Conservation (phyloP, 208 protist genomes). For the Leishmania arabica region DNA sequence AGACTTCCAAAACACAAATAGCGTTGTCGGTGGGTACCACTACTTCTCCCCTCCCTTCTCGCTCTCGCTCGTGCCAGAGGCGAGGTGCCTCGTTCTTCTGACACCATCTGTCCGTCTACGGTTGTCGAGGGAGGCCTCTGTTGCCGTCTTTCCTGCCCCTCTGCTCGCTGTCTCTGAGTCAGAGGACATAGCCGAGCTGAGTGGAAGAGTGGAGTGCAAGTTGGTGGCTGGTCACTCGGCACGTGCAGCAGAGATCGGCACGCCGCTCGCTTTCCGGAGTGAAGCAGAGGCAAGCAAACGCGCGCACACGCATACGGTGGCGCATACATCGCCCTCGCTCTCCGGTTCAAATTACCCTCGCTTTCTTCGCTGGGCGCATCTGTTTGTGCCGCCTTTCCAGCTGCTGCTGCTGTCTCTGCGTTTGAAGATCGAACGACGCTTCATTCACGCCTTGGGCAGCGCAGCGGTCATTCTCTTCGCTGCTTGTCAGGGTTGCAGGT, state of each 20-base stretch:
- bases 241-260: neutral
- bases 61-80: neutral
- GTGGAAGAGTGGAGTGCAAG: neutral
- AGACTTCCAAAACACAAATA: neutral
- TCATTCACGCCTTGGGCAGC: neutral
- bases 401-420: neutral
- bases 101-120: neutral
- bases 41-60: neutral
- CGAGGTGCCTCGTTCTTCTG: neutral
- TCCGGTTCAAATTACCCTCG: neutral
- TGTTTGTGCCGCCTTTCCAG: neutral
- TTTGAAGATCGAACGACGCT: neutral
- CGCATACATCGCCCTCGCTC: neutral
- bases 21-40: neutral
- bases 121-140: neutral
- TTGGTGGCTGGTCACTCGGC: neutral
- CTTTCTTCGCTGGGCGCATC: neutral
- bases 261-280: neutral
- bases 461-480: neutral
- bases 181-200: neutral
- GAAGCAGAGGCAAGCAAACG: neutral
- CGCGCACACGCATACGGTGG: neutral
- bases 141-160: neutral
- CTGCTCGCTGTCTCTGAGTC: neutral
- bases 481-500: neutral